These are phyloP conservation scores for Saccharomycopsis sp. DNA, from an alignment of 805 yeast species.

Conservation along the genomic window DNA sequence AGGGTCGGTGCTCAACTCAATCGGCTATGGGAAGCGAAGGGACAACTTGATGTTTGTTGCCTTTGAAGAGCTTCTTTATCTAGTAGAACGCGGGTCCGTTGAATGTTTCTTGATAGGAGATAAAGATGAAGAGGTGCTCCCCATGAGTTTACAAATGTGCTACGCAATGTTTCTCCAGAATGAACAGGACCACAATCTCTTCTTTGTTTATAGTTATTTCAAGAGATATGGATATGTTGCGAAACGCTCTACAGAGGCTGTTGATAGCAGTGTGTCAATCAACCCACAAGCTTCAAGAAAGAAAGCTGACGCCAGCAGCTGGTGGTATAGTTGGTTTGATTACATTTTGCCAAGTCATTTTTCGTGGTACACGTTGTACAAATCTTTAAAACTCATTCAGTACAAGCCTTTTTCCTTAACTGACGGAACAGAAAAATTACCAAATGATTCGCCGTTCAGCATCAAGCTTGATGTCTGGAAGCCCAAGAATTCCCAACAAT, in stretches of 20 bases:
- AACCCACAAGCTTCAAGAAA: background rate
- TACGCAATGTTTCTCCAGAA: conserved; percentile 36
- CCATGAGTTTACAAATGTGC: conserved; percentile 45
- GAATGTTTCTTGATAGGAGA: conserved; percentile 24
- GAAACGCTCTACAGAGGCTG: conserved; percentile 23
- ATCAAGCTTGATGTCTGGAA: conserved; percentile 60
- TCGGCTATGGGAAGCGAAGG: conserved; percentile 39
- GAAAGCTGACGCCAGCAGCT: background rate
- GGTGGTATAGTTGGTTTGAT: background rate
- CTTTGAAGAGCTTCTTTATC: conserved; percentile 56
- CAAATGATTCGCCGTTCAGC: too few species aligned
- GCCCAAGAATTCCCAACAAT: conserved; percentile 44
- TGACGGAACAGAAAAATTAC: too few species aligned
- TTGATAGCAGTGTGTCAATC: too few species aligned
- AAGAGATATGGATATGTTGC: conserved; percentile 64
- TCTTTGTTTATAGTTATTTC: conserved; percentile 51
- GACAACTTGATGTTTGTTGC: conserved; percentile 35
- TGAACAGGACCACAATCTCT: conserved; percentile 34
- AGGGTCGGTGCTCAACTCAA: conserved; percentile 53
- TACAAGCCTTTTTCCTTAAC: background rate
- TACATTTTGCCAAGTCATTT: background rate
- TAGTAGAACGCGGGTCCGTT: conserved; percentile 58
- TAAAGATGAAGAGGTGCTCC: conserved; percentile 14
- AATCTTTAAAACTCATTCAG: background rate
- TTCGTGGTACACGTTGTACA: conserved; percentile 1